Conservation (phyloP, 768 basidiomycete genomes). For the Rhizopogon vesiculosus region DNA sequence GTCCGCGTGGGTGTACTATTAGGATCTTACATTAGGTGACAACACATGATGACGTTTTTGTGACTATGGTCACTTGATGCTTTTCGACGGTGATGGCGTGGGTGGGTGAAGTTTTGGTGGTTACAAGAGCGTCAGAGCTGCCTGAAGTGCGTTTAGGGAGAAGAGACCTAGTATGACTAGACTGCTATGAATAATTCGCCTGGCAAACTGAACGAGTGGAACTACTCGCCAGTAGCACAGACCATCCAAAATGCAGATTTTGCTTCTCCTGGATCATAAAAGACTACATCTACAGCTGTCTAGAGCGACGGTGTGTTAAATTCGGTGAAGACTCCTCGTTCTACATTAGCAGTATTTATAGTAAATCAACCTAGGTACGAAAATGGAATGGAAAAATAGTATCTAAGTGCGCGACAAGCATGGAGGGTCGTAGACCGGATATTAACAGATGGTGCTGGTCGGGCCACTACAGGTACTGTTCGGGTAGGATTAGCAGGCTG, state of each 20-base stretch:
- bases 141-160: constrained; percentile 30
- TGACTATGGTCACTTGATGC: constrained; percentile 13
- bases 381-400: too few relatives aligned
- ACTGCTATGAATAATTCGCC: neutral
- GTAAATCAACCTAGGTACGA: too few relatives aligned
- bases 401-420: too few relatives aligned
- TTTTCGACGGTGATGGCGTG: constrained; percentile 18
- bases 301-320: constrained; percentile 35
- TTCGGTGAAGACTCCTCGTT: too few relatives aligned
- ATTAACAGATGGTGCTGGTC: too few relatives aligned
- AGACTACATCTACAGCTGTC: constrained; percentile 29
- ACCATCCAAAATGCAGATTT: constrained; percentile 12
- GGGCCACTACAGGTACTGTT: too few relatives aligned
- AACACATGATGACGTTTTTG: constrained; percentile 23
- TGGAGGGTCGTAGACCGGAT: too few relatives aligned
- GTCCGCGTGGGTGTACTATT: too few relatives aligned
- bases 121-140: constrained; percentile 30
- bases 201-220: neutral
- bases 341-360: too few relatives aligned
- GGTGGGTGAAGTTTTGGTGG: constrained; percentile 27
- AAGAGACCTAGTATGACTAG: constrained; percentile 24
- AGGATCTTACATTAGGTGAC: constrained; percentile 1
- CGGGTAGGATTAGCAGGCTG: too few relatives aligned
- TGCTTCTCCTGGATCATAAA: constrained; percentile 3
- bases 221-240: constrained; percentile 27